Evolutionary conservation across 495 filamentous ascomycete species (phyloP).

Genomic region (Friedmanniomyces simplex): DNA sequence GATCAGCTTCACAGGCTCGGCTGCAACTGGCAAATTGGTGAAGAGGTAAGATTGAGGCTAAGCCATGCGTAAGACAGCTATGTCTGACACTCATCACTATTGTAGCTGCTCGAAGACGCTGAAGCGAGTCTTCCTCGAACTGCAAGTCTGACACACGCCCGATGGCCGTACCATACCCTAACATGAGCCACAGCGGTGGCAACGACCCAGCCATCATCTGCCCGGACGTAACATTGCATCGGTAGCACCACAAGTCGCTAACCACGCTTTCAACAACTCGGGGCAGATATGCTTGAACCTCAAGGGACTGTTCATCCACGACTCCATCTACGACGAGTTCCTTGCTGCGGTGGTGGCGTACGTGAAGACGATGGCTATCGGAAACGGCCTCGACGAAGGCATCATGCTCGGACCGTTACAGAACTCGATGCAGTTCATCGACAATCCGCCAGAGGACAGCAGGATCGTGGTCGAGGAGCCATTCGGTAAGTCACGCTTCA

Average conservation of each 20-base stretch:
- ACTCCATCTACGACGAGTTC: constrained; percentile 50
- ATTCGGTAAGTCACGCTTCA: constrained; percentile 10
- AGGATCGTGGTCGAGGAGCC: constrained; percentile 23
- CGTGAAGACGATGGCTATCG: constrained; percentile 38
- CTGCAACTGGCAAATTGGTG: constrained; percentile 52
- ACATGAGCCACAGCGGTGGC: constrained; percentile 34
- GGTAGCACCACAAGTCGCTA: constrained; percentile 40
- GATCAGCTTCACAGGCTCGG: constrained; percentile 61
- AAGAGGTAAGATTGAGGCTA: too few relatives aligned
- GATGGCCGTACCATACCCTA: neutral
- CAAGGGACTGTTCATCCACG: constrained; percentile 56
- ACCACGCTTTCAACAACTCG: constrained; percentile 46
- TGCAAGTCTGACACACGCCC: constrained; percentile 13
- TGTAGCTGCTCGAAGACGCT: constrained; percentile 49
- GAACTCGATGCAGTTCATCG: constrained; percentile 40
- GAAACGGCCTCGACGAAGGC: constrained; percentile 35
- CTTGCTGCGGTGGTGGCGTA: constrained; percentile 40
- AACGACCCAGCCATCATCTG: constrained; percentile 55
- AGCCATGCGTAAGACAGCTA: too few relatives aligned
- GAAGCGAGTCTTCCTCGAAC: constrained; percentile 50
- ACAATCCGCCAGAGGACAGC: constrained; percentile 21
- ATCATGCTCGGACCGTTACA: constrained; percentile 48
- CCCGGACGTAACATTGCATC: constrained; percentile 47
- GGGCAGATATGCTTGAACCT: constrained; percentile 46
- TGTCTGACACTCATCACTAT: too few relatives aligned